Percentiles rank a stretch among this genome's conserved stretches.
These are phyloP conservation scores for Yarrowia deformans DNA, from an alignment of 805 yeast genomes.

Conservation along the genomic window DNA sequence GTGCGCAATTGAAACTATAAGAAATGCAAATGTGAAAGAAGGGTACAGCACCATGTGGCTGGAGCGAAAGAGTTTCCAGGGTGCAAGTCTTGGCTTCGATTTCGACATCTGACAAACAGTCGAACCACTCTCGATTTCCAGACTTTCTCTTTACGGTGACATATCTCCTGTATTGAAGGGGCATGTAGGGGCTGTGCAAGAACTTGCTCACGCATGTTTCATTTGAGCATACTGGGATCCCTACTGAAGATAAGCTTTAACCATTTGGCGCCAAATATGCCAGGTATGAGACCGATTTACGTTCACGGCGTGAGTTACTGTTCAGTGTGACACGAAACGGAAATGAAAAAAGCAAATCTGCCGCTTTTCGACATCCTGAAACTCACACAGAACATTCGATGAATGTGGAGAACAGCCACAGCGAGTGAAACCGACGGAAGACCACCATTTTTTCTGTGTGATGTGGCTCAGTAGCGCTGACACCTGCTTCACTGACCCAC, in stretches of 20 bases:
- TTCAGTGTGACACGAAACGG: background rate
- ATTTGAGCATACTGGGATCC: background rate
- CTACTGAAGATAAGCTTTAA: background rate
- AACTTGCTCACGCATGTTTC: conserved; percentile 15
- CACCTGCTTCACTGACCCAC: no score
- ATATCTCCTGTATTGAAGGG: background rate
- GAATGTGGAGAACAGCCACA: background rate
- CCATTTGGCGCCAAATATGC: background rate
- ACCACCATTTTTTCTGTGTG: no score
- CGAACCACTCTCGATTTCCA: no score
- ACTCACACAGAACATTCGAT: background rate
- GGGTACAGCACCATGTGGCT: background rate
- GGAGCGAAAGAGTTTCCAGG: background rate
- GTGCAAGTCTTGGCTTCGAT: background rate
- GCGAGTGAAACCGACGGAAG: no score
- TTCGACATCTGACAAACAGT: no score
- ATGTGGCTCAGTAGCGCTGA: no score
- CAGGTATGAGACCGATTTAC: conserved; percentile 10
- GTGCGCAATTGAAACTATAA: conserved; percentile 5
- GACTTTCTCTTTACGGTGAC: background rate
- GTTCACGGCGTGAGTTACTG: background rate
- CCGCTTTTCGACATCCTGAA: background rate
- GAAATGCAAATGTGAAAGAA: conserved; percentile 3
- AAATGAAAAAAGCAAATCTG: background rate
- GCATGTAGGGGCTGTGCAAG: background rate